Evolutionary conservation across 495 filamentous ascomycete genomes (phyloP).

Genomic region (Talaromyces nanjingensis): DNA sequence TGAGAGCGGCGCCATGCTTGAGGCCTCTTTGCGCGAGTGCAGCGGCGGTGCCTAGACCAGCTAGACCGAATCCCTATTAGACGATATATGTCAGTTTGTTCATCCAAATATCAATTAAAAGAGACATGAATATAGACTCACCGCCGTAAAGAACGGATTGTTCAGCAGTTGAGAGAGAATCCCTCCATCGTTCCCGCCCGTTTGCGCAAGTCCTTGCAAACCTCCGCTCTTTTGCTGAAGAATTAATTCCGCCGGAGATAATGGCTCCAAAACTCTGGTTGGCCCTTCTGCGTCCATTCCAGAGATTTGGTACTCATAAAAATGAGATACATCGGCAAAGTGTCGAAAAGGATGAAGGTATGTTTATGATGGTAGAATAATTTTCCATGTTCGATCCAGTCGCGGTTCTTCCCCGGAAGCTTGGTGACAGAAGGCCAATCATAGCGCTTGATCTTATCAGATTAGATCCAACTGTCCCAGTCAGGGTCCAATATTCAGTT

Average conservation of each 20-base stretch:
- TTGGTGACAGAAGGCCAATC: not conserved
- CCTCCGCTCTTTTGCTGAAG: conserved; percentile 33
- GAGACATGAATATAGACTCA: conserved; percentile 20
- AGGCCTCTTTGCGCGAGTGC: conserved; percentile 68
- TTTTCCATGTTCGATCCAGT: not conserved
- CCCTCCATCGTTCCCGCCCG: conserved; percentile 29
- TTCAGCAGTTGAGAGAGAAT: conserved; percentile 48
- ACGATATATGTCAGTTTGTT: conserved; percentile 6
- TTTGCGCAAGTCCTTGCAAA: conserved; percentile 20
- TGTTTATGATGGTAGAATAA: not conserved
- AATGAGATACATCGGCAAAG: not conserved
- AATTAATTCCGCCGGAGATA: conserved; percentile 32
- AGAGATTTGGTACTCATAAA: not conserved
- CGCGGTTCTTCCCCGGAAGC: not conserved
- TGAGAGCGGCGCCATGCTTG: conserved; percentile 58
- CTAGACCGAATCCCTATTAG: conserved; percentile 70
- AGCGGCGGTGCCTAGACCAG: conserved; percentile 70
- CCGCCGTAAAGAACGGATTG: conserved; percentile 66
- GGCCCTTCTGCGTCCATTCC: conserved; percentile 38
- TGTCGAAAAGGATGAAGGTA: not conserved
- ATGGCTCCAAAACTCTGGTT: conserved; percentile 21
- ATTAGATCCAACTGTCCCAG: not conserved
- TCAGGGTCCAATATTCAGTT: not conserved
- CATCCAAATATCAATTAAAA: not conserved
- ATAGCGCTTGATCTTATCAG: not conserved